Conservation (phyloP, 2,329 filamentous ascomycete species). For the Colletotrichum ledebouriae region DNA sequence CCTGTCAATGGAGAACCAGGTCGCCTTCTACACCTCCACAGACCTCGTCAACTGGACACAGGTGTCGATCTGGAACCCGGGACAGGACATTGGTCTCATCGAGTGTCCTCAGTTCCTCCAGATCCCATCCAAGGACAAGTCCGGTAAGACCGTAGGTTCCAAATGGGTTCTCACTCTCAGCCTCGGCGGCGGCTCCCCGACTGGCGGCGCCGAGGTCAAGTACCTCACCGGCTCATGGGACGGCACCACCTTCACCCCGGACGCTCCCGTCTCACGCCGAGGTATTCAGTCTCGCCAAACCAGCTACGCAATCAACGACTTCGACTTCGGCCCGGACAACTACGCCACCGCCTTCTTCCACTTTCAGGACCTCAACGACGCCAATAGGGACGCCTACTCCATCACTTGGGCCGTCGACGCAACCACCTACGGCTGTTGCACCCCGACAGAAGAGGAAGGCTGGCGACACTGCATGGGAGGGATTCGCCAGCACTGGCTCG, state of each 20-base stretch:
- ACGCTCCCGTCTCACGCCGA: conserved; percentile 15
- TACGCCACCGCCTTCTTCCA: conserved; percentile 54
- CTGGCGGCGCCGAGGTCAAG: conserved; percentile 36
- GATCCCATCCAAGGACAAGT: conserved; percentile 62
- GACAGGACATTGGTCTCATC: conserved; percentile 59
- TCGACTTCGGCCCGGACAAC: conserved; percentile 54
- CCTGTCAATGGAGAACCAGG: conserved; percentile 67
- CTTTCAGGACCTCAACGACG: conserved; percentile 34
- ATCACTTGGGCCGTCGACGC: conserved; percentile 55
- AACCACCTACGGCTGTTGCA: conserved; percentile 48
- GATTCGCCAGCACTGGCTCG: conserved; percentile 42
- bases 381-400: conserved; percentile 47
- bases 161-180: conserved; percentile 42
- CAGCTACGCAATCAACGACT: conserved; percentile 46
- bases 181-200: conserved; percentile 35
- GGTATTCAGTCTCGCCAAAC: conserved; percentile 10
- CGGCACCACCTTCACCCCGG: conserved; percentile 40
- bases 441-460: conserved; percentile 49
- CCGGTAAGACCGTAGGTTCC: conserved; percentile 47
- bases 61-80: conserved; percentile 37
- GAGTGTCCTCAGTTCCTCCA: conserved; percentile 52
- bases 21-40: conserved; percentile 73
- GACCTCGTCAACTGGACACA: conserved; percentile 70
- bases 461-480: conserved; percentile 48
- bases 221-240: conserved; percentile 42